Conservation (phyloP, 75 land plant genomes). For the Selaginella tamariscina region DNA sequence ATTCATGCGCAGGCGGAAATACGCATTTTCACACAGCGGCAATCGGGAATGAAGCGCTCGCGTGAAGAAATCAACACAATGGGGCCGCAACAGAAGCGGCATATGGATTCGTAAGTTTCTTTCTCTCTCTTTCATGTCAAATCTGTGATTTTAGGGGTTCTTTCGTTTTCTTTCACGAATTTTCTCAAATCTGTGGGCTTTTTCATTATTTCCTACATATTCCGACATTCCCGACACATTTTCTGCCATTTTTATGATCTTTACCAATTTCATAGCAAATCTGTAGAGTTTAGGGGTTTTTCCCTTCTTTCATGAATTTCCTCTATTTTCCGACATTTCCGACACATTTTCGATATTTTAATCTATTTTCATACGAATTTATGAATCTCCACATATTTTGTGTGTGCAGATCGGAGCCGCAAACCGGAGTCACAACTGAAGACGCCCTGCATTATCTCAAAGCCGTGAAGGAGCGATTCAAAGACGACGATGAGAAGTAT, state of each 20-base stretch:
- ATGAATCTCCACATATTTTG: no score
- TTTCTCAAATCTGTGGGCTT: background rate
- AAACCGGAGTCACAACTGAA: constrained; percentile 57
- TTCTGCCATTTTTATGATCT: background rate
- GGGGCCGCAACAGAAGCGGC: constrained; percentile 14
- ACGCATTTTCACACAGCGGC: background rate
- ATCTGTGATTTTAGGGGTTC: background rate
- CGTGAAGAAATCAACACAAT: background rate
- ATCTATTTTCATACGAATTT: background rate
- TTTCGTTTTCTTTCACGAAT: background rate
- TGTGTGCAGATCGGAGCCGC: constrained; percentile 8
- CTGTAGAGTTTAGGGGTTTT: background rate
- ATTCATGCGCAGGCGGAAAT: background rate
- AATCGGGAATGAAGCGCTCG: constrained; percentile 13
- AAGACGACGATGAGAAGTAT: constrained; percentile 72
- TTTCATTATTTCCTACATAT: background rate
- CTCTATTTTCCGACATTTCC: background rate
- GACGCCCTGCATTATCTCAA: constrained; percentile 82
- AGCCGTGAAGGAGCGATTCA: constrained; percentile 78
- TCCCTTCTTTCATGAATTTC: background rate
- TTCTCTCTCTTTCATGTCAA: background rate
- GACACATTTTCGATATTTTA: background rate
- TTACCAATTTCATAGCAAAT: background rate
- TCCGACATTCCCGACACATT: background rate
- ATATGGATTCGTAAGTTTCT: background rate